These are phyloP conservation scores for Diaporthe destruens DNA, from an alignment of 2,329 filamentous ascomycete species.

Conservation along the genomic window DNA sequence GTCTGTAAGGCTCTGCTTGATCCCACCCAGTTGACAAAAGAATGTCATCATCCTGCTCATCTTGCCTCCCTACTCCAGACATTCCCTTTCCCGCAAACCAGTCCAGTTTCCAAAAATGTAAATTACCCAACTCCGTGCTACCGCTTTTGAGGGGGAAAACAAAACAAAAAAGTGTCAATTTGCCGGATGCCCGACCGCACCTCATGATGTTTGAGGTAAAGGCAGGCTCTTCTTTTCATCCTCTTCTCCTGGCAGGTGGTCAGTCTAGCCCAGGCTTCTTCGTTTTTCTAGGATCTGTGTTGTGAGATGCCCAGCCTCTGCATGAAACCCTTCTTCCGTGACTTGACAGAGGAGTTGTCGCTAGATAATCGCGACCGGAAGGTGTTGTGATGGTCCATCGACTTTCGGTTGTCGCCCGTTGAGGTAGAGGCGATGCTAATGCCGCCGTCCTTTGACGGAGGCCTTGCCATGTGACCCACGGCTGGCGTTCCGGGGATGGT, in stretches of 20 bases:
- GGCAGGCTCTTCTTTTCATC: not conserved
- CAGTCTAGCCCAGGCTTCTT: not conserved
- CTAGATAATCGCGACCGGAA: constrained; percentile 23
- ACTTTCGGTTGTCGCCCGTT: constrained; percentile 45
- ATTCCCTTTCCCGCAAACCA: not conserved
- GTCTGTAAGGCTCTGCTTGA: not conserved
- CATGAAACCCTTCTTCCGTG: constrained; percentile 40
- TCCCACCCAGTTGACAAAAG: constrained; percentile 30
- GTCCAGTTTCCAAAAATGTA: constrained; percentile 1
- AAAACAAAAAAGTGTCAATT: not conserved
- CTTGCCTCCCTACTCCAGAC: constrained; percentile 5
- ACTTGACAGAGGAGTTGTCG: constrained; percentile 38
- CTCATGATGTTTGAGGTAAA: not conserved
- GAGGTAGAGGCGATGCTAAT: constrained; percentile 53
- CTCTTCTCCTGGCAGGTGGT: not conserved
- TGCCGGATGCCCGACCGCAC: not conserved
- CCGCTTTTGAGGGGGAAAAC: not conserved
- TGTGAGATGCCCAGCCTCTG: constrained; percentile 37
- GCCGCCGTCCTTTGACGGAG: constrained; percentile 53
- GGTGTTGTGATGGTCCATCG: constrained; percentile 10
- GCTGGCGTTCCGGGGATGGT: constrained; percentile 37
- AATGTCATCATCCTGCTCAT: constrained; percentile 24
- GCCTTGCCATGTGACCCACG: constrained; percentile 43
- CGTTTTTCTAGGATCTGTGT: constrained; percentile 23
- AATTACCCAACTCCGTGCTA: constrained; percentile 36